Evolutionary conservation across 257 asterid genomes (phyloP), one percentile per base, ranked within the genome.

Genomic region (Nicotiana undulata): DNA sequence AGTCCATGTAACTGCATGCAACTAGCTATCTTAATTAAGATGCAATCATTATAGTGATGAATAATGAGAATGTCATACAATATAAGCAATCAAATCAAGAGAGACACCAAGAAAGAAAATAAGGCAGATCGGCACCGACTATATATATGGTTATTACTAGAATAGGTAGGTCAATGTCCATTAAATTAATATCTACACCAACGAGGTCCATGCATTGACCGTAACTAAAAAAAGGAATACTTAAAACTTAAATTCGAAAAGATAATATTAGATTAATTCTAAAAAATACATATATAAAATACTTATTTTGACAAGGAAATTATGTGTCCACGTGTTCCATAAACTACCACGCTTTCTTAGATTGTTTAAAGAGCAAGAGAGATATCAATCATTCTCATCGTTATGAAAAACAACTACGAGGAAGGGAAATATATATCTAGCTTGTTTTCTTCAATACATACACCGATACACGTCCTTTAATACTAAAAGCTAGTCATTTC

Each of bases 131-230:
- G 55, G 77, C 37, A 72, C 58, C 59, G 22, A 20, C 59, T 17
- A 18, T 1, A 20, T 72, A 46, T 20, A 13, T 15, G 9, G 3
- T 3, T 1, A 4, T 13, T 26, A 29, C 44, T 28, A 12, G 20
- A 22, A 22, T 72, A 46, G 77, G 60, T 22, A 3, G 58, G 77
- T 12, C 59, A 44, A 68, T 12, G 1, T 72, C 22, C 77, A 72
- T 6, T 70, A 24, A 22, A 72, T 13, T 70, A 24, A 22, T 12
- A n/a, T 46, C 8, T 1, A 72, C 77, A 72, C 8, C 77, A 44
- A 70, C 15, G 20, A 72, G 37, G 77, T 46, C 77, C 37, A 72
- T 72, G 40, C 60, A 70, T 70, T 44, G 77, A 22, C 77, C 58
- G 20, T 12, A 29, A 40, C 22, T 22, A 2, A 44, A 37, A n/a